Conservation (phyloP, 495 filamentous ascomycete genomes). For the Penicillium antarcticum region DNA sequence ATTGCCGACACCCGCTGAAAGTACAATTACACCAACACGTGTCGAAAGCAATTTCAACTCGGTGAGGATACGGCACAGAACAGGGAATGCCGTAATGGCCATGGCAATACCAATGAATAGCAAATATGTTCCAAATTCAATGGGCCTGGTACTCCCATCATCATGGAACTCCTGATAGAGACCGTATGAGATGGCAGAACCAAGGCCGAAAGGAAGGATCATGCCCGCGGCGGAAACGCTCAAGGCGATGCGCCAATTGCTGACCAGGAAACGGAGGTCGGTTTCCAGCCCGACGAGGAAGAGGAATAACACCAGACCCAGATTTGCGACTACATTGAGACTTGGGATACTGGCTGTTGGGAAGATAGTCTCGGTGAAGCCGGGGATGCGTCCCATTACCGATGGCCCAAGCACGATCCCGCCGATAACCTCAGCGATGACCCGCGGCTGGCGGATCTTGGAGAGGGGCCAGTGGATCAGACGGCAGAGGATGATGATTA, state of each 20-base stretch:
- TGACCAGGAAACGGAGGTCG: slow-evolving; percentile 77
- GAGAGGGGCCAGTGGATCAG: slow-evolving; percentile 81
- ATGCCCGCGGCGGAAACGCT: slow-evolving; percentile 85
- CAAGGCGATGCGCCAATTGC: slow-evolving; percentile 82
- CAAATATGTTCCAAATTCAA: slow-evolving; percentile 78
- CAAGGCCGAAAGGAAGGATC: slow-evolving; percentile 69
- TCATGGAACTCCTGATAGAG: slow-evolving; percentile 75
- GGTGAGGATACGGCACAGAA: slow-evolving; percentile 89
- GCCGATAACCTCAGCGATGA: slow-evolving; percentile 94
- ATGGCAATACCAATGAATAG: slow-evolving; percentile 95
- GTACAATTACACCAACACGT: slow-evolving; percentile 81
- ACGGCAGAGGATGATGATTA: slow-evolving; percentile 89
- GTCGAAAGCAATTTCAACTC: slow-evolving; percentile 87
- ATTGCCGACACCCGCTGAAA: slow-evolving; percentile 94
- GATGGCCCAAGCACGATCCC: slow-evolving; percentile 88
- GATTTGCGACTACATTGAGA: slow-evolving; percentile 78
- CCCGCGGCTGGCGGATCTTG: slow-evolving; percentile 81
- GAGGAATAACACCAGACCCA: slow-evolving; percentile 86
- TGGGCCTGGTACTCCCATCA: slow-evolving; percentile 58
- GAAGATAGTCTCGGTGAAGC: slow-evolving; percentile 77
- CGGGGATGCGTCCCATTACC: slow-evolving; percentile 78
- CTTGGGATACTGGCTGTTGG: slow-evolving; percentile 69
- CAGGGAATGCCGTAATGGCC: slow-evolving; percentile 94
- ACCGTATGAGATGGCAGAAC: slow-evolving; percentile 79
- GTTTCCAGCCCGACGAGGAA: slow-evolving; percentile 94